Evolutionary conservation across 805 yeast genomes (phyloP).

Genomic region (Saccharomycopsis vini): DNA sequence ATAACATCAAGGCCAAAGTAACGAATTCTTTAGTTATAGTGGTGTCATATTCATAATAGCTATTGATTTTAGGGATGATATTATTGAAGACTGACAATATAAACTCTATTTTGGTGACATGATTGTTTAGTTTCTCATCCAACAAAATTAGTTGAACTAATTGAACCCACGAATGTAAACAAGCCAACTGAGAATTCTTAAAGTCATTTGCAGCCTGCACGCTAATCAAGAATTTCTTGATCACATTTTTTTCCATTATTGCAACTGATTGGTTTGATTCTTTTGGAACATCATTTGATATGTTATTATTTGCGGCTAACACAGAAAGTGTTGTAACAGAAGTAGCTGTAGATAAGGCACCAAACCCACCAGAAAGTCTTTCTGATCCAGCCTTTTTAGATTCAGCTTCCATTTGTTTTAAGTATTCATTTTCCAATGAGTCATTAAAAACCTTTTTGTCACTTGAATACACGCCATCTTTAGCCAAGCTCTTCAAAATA

Average conservation of each 20-base stretch:
- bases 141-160: slow-evolving; percentile 64
- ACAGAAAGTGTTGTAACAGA: neutral
- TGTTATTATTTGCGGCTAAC: neutral
- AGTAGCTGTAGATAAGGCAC: neutral
- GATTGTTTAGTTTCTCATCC: slow-evolving; percentile 34
- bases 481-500: slow-evolving; percentile 1
- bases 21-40: slow-evolving; percentile 67
- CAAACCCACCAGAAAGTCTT: neutral
- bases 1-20: slow-evolving; percentile 62
- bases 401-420: neutral
- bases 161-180: slow-evolving; percentile 77
- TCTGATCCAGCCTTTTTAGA: neutral
- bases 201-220: slow-evolving; percentile 39
- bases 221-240: slow-evolving; percentile 33
- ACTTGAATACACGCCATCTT: slow-evolving; percentile 7
- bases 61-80: slow-evolving; percentile 67
- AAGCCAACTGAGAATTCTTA: slow-evolving; percentile 44
- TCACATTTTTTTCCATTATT: slow-evolving; percentile 21
- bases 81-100: slow-evolving; percentile 69
- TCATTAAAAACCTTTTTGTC: slow-evolving; percentile 1
- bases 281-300: slow-evolving; percentile 6
- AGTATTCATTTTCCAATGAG: neutral
- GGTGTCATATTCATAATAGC: slow-evolving; percentile 58
- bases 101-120: slow-evolving; percentile 32
- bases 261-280: slow-evolving; percentile 22